Conservation (phyloP, 2,329 filamentous ascomycete species). For the Cadophora luteo-olivacea region DNA sequence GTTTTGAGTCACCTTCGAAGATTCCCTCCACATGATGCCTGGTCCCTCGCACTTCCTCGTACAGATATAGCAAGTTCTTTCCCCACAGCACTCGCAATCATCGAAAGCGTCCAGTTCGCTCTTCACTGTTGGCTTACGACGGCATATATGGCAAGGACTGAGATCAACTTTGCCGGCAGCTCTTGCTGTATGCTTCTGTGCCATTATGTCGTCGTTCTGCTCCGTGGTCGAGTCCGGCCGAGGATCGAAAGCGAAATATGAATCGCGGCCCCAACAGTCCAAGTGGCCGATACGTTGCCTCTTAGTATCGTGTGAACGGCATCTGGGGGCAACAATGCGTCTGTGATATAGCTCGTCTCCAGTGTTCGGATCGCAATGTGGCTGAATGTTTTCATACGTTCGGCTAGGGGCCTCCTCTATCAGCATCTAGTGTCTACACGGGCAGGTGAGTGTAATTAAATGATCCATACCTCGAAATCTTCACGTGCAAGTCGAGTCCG, state of each 20-base stretch:
- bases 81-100: slow-evolving; percentile 66
- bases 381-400: slow-evolving; percentile 2
- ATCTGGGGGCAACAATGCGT: slow-evolving; percentile 1
- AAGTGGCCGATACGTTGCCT: slow-evolving; percentile 26
- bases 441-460: no score
- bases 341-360: slow-evolving; percentile 4
- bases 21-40: slow-evolving; percentile 16
- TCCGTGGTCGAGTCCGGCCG: neutral
- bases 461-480: neutral
- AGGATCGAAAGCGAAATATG: neutral
- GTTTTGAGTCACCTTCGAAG: neutral
- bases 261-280: neutral
- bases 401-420: neutral
- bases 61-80: slow-evolving; percentile 73
- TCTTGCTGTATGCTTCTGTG: neutral
- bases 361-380: neutral
- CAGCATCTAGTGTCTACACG: neutral
- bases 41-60: slow-evolving; percentile 61
- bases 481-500: slow-evolving; percentile 22
- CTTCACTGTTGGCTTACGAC: slow-evolving; percentile 68
- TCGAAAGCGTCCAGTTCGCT: slow-evolving; percentile 71
- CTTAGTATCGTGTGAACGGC: slow-evolving; percentile 24
- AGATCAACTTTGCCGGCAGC: slow-evolving; percentile 44
- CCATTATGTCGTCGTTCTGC: neutral
- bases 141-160: slow-evolving; percentile 71